Evolutionary conservation across 306 rosid genomes (phyloP).

Genomic region (Cucurbita pepo): DNA sequence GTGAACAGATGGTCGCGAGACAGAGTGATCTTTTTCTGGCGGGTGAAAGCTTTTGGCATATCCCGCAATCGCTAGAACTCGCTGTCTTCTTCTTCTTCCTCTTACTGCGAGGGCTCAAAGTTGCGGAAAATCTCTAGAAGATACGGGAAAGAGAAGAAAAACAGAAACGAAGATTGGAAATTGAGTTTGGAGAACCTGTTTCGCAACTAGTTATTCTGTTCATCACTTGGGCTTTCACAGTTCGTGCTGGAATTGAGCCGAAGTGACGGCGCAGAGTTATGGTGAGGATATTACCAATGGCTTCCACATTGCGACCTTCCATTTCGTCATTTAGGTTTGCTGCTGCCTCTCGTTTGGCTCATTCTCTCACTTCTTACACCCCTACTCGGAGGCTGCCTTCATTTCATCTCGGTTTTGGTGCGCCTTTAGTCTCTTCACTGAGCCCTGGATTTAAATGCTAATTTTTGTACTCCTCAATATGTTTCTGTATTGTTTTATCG

Average conservation of each 20-base stretch:
- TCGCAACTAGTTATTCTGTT: background rate
- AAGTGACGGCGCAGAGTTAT: constrained; percentile 7
- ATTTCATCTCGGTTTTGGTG: constrained; percentile 34
- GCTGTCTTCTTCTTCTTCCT: background rate
- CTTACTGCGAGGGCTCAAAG: background rate
- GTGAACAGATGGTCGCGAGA: background rate
- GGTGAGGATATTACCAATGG: constrained; percentile 64
- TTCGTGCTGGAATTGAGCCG: background rate
- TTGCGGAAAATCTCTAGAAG: background rate
- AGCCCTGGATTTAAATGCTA: background rate
- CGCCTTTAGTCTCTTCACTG: background rate
- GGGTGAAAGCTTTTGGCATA: background rate
- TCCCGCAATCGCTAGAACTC: background rate
- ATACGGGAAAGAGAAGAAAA: background rate
- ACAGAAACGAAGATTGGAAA: background rate
- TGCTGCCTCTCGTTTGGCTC: constrained; percentile 22
- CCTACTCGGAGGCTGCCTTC: constrained; percentile 29
- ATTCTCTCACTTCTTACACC: constrained; percentile 26
- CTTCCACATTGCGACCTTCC: constrained; percentile 63
- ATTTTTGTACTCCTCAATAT: background rate
- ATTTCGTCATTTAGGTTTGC: constrained; percentile 43
- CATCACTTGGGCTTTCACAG: background rate
- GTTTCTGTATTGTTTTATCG: too few relatives aligned
- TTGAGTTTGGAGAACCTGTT: background rate
- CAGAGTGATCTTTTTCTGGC: background rate